These are phyloP conservation scores for Verticillium albo-atrum DNA, from an alignment of 2,329 filamentous ascomycete species.

Conservation along the genomic window DNA sequence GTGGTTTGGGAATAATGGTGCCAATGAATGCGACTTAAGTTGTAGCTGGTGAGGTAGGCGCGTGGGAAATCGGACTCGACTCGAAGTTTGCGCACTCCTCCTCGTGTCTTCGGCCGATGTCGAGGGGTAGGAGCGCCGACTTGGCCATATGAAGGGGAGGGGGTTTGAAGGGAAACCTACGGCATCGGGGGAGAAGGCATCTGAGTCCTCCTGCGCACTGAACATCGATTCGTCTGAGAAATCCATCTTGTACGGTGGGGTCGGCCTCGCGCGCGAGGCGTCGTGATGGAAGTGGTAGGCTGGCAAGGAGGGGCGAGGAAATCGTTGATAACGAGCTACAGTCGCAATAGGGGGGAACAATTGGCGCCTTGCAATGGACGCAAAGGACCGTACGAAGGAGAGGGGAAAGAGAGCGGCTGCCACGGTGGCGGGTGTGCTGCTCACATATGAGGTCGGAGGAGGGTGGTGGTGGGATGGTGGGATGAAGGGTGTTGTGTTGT, in stretches of 20 bases:
- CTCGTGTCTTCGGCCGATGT: neutral
- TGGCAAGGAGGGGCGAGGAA: neutral
- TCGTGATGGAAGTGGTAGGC: neutral
- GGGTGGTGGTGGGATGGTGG: constrained; percentile 2
- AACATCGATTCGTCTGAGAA: constrained; percentile 51
- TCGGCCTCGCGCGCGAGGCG: constrained; percentile 5
- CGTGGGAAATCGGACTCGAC: neutral
- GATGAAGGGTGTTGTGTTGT: constrained; percentile 9
- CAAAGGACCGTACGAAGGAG: constrained; percentile 4
- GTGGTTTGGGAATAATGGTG: no score
- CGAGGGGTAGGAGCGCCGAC: neutral
- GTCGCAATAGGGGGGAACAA: neutral
- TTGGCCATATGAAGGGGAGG: neutral
- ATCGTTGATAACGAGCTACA: neutral
- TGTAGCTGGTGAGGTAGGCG: neutral
- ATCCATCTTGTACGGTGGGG: constrained; percentile 39
- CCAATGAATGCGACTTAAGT: neutral
- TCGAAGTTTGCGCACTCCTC: neutral
- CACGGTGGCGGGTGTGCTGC: constrained; percentile 6
- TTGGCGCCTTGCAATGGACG: neutral
- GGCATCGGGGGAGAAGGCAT: constrained; percentile 33
- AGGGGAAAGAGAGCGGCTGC: constrained; percentile 6
- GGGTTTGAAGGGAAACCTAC: constrained; percentile 20
- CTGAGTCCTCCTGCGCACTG: constrained; percentile 35
- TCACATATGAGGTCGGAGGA: constrained; percentile 1